Percentiles rank a stretch among this genome's conserved stretches.
These are phyloP conservation scores for Sclerotinia spermophila DNA, from an alignment of 2,329 filamentous ascomycete species.

Conservation along the genomic window DNA sequence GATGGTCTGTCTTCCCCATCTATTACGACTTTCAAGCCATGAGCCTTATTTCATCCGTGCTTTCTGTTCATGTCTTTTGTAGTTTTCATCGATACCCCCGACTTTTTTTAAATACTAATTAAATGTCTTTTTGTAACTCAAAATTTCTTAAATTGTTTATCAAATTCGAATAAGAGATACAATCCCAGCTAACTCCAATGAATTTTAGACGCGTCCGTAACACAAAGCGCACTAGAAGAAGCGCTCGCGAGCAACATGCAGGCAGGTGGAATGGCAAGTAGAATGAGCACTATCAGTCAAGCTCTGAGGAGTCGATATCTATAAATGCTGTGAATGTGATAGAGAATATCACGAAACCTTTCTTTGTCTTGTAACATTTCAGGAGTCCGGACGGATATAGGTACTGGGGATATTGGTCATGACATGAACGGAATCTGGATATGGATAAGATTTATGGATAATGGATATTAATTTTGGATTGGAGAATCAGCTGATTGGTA, in stretches of 20 bases:
- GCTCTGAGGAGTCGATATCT: conserved; percentile 60
- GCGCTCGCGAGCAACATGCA: conserved; percentile 70
- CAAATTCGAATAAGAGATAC: not conserved
- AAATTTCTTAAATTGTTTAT: not conserved
- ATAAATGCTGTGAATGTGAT: conserved; percentile 20
- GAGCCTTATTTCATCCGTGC: not conserved
- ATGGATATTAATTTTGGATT: not conserved
- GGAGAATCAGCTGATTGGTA: too few relatives aligned
- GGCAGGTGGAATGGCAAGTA: conserved; percentile 54
- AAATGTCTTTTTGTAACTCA: not conserved
- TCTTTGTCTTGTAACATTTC: not conserved
- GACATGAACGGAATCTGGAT: not conserved
- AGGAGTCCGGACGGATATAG: not conserved
- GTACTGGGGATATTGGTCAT: not conserved
- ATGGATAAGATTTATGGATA: not conserved
- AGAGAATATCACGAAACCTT: not conserved
- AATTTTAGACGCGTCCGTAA: conserved; percentile 64
- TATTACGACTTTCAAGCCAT: not conserved
- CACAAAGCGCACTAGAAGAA: conserved; percentile 76
- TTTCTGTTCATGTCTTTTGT: conserved; percentile 9
- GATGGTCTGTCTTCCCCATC: conserved; percentile 52
- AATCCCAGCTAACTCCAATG: not conserved
- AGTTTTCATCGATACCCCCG: not conserved
- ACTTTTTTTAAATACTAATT: not conserved
- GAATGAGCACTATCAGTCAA: conserved; percentile 67